Conservation (phyloP, 257 asterid species). For the Echites panduratus region DNA sequence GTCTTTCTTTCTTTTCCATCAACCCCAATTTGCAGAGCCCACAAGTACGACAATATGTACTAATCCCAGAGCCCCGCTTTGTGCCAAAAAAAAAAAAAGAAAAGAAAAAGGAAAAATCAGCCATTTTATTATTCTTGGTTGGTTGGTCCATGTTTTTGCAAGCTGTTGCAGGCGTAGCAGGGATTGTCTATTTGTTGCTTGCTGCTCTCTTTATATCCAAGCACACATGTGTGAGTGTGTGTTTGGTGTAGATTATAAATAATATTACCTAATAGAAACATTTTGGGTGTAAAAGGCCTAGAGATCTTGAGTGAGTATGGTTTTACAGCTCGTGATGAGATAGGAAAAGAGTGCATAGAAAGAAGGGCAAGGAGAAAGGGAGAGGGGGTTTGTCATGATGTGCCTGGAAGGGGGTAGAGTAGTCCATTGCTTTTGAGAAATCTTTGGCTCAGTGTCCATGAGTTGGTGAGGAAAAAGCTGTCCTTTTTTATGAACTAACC, state of each 20-base stretch:
- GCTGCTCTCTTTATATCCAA: background rate
- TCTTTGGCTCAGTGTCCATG: conserved; percentile 31
- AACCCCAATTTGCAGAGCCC: background rate
- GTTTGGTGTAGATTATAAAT: background rate
- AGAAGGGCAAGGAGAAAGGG: conserved; percentile 15
- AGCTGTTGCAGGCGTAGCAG: conserved; percentile 35
- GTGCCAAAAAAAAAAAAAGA: no score
- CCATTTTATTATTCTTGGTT: conserved; percentile 3
- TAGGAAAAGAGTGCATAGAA: conserved; percentile 24
- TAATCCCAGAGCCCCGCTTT: conserved; percentile 11
- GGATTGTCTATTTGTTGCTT: conserved; percentile 19
- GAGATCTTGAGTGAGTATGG: conserved; percentile 18
- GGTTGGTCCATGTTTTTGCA: conserved; percentile 45
- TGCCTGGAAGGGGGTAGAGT: conserved; percentile 25
- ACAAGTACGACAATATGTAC: conserved; percentile 20
- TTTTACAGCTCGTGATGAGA: conserved; percentile 58
- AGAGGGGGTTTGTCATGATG: conserved; percentile 47
- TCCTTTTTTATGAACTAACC: conserved; percentile 42
- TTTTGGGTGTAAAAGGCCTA: background rate
- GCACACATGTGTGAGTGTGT: background rate
- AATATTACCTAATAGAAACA: background rate
- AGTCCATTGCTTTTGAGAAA: conserved; percentile 24
- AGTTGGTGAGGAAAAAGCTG: conserved; percentile 26
- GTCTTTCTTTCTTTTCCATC: background rate
- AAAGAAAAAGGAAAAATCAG: no score